phyloP scores from a whole-genome alignment of 176 grass and related monocot species.

The Miscanthus lutarioriparius region DNA sequence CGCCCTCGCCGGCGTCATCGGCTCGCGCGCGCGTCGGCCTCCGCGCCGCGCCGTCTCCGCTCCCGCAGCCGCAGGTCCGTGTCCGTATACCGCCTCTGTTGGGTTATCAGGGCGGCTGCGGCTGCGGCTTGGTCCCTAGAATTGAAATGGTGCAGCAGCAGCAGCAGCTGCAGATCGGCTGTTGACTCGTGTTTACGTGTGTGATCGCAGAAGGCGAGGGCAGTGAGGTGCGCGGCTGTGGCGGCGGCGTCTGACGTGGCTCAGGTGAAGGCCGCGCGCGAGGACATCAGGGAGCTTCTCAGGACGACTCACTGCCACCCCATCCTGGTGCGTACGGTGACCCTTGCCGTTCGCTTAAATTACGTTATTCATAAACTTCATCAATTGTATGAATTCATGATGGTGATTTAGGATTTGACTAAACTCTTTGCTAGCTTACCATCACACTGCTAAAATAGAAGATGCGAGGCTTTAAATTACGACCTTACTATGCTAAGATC shows the following conservation, averaged over 20 bases:
- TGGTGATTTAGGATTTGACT: background rate
- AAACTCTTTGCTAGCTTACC: background rate
- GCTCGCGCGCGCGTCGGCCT: conserved; percentile 28
- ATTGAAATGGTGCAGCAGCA: background rate
- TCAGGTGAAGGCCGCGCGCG: conserved; percentile 78
- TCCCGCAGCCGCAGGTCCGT: too few species aligned
- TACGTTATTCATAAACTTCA: background rate
- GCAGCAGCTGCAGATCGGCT: background rate
- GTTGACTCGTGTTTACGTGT: conserved; percentile 6
- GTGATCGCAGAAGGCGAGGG: conserved; percentile 35
- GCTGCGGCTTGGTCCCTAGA: too few species aligned
- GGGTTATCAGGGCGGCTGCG: too few species aligned
- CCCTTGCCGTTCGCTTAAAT: background rate
- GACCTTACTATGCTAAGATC: background rate
- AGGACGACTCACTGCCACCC: conserved; percentile 72
- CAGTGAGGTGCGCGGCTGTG: conserved; percentile 51
- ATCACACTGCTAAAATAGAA: background rate
- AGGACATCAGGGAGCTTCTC: conserved; percentile 88
- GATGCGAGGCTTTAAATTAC: background rate
- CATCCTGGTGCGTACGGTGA: conserved; percentile 63
- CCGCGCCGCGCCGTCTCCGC: conserved; percentile 29
- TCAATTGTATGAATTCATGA: background rate
- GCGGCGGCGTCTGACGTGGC: conserved; percentile 47
- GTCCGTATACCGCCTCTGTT: conserved; percentile 27
- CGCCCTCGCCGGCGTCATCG: background rate